Percentiles rank a stretch among this genome's conserved stretches.
phyloP scores from a whole-genome alignment of 352 stramenopile genomes.

The Blastocystis sp. region DNA sequence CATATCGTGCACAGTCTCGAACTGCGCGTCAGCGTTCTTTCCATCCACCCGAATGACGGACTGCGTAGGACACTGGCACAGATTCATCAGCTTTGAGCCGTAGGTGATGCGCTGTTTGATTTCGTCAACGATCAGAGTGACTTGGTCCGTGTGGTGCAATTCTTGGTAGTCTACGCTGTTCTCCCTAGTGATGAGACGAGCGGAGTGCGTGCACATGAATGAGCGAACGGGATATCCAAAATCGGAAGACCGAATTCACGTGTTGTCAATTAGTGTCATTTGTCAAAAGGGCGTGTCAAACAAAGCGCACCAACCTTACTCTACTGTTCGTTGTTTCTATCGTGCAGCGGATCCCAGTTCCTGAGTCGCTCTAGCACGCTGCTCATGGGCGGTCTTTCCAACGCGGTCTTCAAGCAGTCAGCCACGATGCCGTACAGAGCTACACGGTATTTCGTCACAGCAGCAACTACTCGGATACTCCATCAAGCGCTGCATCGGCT shows the following conservation, averaged over 20 bases:
- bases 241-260: no score
- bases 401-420: not conserved
- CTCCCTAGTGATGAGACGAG: not conserved
- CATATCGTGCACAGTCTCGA: constrained; percentile 19
- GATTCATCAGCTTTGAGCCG: constrained; percentile 31
- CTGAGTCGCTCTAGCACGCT: not conserved
- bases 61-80: constrained; percentile 39
- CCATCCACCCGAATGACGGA: constrained; percentile 25
- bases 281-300: no score
- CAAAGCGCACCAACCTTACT: no score
- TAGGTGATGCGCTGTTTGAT: constrained; percentile 53
- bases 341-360: not conserved
- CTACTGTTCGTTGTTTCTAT: no score
- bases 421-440: not conserved
- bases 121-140: constrained; percentile 34
- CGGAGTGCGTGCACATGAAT: not conserved
- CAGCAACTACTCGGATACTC: no score
- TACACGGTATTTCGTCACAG: not conserved
- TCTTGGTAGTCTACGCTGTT: constrained; percentile 43
- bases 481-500: no score
- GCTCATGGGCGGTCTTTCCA: not conserved
- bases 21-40: constrained; percentile 34
- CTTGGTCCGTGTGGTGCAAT: constrained; percentile 58
- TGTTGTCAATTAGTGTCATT: no score
- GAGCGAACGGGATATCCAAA: no score